Conservation (phyloP, 306 rosid species). For the Luffa acutangula region DNA sequence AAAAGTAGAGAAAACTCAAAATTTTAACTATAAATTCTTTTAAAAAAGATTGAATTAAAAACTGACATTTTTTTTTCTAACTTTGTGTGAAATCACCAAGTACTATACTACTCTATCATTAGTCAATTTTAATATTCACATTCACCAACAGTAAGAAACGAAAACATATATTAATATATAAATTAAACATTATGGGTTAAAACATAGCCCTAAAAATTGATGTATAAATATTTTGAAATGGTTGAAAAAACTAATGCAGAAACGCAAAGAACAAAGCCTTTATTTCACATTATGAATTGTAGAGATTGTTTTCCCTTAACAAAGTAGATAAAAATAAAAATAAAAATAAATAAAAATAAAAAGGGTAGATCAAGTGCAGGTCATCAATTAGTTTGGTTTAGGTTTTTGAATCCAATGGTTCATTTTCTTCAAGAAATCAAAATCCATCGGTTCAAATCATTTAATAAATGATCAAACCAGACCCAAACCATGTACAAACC, state of each 20-base stretch:
- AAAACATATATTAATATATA: too few species aligned
- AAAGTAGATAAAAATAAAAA: too few species aligned
- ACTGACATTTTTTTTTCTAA: not conserved
- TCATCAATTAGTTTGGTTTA: not conserved
- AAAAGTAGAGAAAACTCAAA: too few species aligned
- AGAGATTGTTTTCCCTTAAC: not conserved
- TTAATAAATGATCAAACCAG: not conserved
- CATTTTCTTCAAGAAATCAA: not conserved
- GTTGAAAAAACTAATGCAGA: not conserved
- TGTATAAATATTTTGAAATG: not conserved
- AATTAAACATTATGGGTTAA: too few species aligned
- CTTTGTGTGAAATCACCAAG: too few species aligned
- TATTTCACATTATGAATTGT: not conserved
- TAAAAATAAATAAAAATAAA: too few species aligned
- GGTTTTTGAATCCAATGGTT: not conserved
- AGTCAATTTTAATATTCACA: too few species aligned
- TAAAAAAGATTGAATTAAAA: too few species aligned
- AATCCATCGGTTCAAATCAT: not conserved
- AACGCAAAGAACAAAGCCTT: not conserved
- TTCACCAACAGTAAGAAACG: not conserved
- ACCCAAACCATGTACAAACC: not conserved
- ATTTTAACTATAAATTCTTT: too few species aligned
- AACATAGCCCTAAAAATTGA: too few species aligned
- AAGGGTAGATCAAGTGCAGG: not conserved
- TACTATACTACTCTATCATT: too few species aligned